Base-by-base conservation (phyloP, 164 flowering plant species). In the Berberis thunbergii region DNA sequence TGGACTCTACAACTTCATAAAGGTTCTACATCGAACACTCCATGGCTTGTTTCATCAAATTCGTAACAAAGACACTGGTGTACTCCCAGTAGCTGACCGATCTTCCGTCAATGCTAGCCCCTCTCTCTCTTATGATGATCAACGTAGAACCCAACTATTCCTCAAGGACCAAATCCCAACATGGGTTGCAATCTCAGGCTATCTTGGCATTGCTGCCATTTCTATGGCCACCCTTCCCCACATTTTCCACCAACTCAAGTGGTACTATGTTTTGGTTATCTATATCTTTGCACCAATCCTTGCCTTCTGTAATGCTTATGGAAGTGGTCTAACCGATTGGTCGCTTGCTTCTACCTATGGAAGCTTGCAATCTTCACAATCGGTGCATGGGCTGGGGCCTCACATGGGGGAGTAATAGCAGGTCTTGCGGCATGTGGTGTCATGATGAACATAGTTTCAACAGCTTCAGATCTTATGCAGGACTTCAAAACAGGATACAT, bases 401-500 rank as follows among this genome's bases (percentile, higher is more conserved):
- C 71, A 9, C 70, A 81, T 61, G 87, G 87, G 10, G 87, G 87
- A 4, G 82, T 83, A n/a, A 65, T 83, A 6, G 85, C 85, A 1
- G 87, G 84, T 7, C 72, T 83, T 45, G 87, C 87, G 39, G 85
- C 84, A 1, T 81, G 87, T 63, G 87, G 87, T 0, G 87, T 79
- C 60, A 83, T 83, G 85, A 83, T 83, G 87, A 81, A 74, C 64
- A 81, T 81, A 8, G 87, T 81, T 38, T 70, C 83, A 39, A 83
- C 87, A 8, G 87, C 87, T 6, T 78, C 86, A 8, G 86, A 82
- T 70, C 80, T 82, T 2, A 77, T 71, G 72, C 83, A 79, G 61
- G 87, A 83, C 67, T 83, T 81, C 78, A 83, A 83, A 63, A 83
- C 87, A 0, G 87, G 87, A 8, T 83, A 83, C 70, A 48, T 83